Evolutionary conservation across 805 yeast genomes (phyloP), one percentile per base, ranked within the genome.

Genomic region (Starmerella bombicola): DNA sequence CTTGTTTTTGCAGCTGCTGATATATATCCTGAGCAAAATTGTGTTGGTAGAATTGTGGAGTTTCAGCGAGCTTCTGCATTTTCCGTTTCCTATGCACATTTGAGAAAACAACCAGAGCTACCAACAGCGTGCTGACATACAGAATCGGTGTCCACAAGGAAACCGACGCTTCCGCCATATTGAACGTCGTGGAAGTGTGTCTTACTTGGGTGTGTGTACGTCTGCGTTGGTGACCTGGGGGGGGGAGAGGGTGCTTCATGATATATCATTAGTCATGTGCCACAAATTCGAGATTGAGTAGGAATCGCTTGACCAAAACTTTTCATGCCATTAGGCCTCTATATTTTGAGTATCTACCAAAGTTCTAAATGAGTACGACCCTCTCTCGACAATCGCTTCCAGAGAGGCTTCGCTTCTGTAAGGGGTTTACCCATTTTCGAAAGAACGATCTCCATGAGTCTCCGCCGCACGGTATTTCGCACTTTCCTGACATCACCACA

Each of bases 51-150:
- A 88, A 73, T 12, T 94, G 86, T 50, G 71, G 73, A 49, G 80
- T 70, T 32, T 69, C 63, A 13, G 74, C 65, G 43, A 81, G 63
- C 47, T 73, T 70, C 40, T 65, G 54, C 29, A 72, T 55, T 49
- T 73, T 72, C 54, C 71, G 71, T 41, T 66, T 59, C 52, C 88
- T 71, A 59, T 85, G 81, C 40, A 69, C 65, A 32, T 76, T 67
- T 17, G 93, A 74, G 57, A 86, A 86, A 5, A 76, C 62, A 24
- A 76, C 63, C 44, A 86, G 67, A 2, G 86, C 74, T 3, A 80
- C 55, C 33, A 83, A 56, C 47, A 86, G 60, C 23, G 84, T 71
- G 3, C 71, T 76, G 41, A 83, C 76, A 58, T 86, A 86, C 30
- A 80, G 61, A 38, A 86, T 10, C 1, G 54, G 54, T 18, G 50